phyloP scores from a whole-genome alignment of 352 stramenopile species.

The Globisporangium spiculum region DNA sequence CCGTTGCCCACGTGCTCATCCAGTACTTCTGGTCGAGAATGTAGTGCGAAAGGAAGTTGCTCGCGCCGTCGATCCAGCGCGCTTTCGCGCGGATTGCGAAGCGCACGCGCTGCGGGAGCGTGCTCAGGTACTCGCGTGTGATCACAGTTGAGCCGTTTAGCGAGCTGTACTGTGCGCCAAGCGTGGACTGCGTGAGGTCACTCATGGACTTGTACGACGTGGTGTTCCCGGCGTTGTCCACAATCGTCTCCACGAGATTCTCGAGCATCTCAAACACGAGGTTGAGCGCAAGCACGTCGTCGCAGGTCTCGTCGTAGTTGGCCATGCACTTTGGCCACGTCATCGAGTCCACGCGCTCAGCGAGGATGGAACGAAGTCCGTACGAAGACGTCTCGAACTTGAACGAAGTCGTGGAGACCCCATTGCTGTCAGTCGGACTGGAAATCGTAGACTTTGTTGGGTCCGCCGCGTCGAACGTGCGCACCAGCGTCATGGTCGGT shows the following conservation, averaged over 20 bases:
- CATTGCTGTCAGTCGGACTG: slow-evolving; percentile 10
- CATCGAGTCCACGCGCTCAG: slow-evolving; percentile 20
- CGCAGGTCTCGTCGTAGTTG: slow-evolving; percentile 33
- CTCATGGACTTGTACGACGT: slow-evolving; percentile 54
- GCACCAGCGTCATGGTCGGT: slow-evolving; percentile 25
- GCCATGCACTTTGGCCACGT: slow-evolving; percentile 25
- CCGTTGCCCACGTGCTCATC: slow-evolving; percentile 50
- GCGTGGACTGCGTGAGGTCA: slow-evolving; percentile 33
- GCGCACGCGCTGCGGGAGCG: slow-evolving; percentile 44
- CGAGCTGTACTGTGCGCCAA: slow-evolving; percentile 8
- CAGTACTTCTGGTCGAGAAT: slow-evolving; percentile 58
- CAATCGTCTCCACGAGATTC: slow-evolving; percentile 31
- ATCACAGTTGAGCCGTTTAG: slow-evolving; percentile 24
- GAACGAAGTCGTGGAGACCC: slow-evolving; percentile 27
- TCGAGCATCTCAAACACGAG: slow-evolving; percentile 46
- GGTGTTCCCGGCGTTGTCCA: slow-evolving; percentile 37
- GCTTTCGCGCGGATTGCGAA: slow-evolving; percentile 46
- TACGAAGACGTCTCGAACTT: slow-evolving; percentile 52
- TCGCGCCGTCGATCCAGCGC: slow-evolving; percentile 45
- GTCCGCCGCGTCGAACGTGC: slow-evolving; percentile 7
- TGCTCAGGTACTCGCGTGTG: slow-evolving; percentile 39
- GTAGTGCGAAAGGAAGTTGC: slow-evolving; percentile 48
- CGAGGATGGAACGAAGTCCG: slow-evolving; percentile 37
- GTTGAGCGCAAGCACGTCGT: slow-evolving; percentile 18
- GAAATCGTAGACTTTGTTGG: slow-evolving; percentile 15